Evolutionary conservation across 441 rosid species (phyloP).

Genomic region (Populus hybrid): DNA sequence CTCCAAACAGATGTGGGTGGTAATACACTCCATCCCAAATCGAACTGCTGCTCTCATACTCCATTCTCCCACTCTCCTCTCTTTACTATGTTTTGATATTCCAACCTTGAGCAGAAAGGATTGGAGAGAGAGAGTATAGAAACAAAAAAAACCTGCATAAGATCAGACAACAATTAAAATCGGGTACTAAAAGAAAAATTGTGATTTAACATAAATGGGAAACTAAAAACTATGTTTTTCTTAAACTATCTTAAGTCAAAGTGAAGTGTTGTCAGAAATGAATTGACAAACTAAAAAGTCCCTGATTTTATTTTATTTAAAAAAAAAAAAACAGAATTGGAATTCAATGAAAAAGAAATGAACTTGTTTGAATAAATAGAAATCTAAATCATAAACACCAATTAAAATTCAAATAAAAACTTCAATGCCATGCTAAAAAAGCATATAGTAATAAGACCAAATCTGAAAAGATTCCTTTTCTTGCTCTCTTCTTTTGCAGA

Average conservation of each 20-base stretch:
- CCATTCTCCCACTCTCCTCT: conserved; percentile 36
- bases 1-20: conserved; percentile 61
- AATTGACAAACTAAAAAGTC: background rate
- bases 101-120: background rate
- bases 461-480: background rate
- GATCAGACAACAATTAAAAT: background rate
- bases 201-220: background rate
- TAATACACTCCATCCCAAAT: conserved; percentile 62
- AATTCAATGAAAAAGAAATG: background rate
- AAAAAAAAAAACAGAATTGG: background rate
- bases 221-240: background rate
- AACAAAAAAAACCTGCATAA: background rate
- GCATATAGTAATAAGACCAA: background rate
- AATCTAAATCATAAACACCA: background rate
- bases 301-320: background rate
- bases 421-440: background rate
- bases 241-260: background rate
- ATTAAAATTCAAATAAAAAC: background rate
- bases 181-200: background rate
- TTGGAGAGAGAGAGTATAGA: background rate
- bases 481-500: background rate
- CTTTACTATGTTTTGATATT: background rate
- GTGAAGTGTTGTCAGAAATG: background rate
- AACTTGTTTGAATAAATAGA: background rate
- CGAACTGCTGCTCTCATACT: conserved; percentile 49